Conservation (phyloP, 139 green algal genomes). For the Astrephomene gubernaculifera region DNA sequence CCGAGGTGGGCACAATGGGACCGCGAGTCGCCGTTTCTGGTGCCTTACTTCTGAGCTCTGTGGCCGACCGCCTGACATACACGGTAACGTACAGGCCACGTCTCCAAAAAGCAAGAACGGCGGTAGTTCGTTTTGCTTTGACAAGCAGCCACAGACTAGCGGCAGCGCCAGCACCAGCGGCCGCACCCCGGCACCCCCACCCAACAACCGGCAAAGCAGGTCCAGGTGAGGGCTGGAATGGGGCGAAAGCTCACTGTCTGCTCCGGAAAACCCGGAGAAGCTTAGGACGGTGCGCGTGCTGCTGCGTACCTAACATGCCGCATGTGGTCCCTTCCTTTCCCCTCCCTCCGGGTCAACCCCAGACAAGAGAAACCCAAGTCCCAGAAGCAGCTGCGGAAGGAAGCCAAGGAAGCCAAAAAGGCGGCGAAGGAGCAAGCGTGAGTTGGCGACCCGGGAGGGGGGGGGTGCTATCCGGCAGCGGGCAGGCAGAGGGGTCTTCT, state of each 20-base stretch:
- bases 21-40: too few relatives aligned
- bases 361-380: slow-evolving; percentile 36
- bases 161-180: slow-evolving; percentile 22
- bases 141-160: background rate
- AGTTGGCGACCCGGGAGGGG: background rate
- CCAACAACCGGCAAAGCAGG: background rate
- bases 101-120: background rate
- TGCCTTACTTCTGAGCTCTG: too few relatives aligned
- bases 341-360: background rate
- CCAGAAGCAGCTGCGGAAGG: slow-evolving; percentile 45
- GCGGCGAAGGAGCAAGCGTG: slow-evolving; percentile 29
- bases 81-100: background rate
- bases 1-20: too few relatives aligned
- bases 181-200: background rate
- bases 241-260: background rate
- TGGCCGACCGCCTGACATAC: too few relatives aligned
- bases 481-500: too few relatives aligned
- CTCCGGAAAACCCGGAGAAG: background rate
- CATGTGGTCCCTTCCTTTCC: background rate
- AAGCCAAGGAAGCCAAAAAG: slow-evolving; percentile 35
- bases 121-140: background rate
- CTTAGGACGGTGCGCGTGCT: too few relatives aligned
- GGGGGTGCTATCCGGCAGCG: background rate
- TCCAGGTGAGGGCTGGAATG: slow-evolving; percentile 23
- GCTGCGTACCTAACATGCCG: background rate